Conservation (phyloP, 352 stramenopile species). For the Pythium brassicae region DNA sequence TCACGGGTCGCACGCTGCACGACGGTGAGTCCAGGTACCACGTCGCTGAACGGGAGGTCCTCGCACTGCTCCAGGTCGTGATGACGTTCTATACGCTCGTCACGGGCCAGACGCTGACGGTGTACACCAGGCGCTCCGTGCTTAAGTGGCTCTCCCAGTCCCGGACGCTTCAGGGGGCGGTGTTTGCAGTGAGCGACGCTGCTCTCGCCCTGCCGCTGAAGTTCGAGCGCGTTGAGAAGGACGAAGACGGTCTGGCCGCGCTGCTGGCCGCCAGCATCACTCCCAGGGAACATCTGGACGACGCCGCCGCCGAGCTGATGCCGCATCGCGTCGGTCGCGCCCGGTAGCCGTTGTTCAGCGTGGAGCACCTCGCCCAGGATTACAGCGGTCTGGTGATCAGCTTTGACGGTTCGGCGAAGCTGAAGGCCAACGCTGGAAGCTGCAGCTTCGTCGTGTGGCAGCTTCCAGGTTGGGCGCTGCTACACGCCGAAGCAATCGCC, state of each 20-base stretch:
- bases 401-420: background rate
- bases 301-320: slow-evolving; percentile 2
- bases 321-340: background rate
- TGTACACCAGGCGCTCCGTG: slow-evolving; percentile 8
- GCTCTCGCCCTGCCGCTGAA: slow-evolving; percentile 10
- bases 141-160: slow-evolving; percentile 15
- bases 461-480: background rate
- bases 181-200: slow-evolving; percentile 12
- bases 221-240: background rate
- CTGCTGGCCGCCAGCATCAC: slow-evolving; percentile 11
- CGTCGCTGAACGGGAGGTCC: slow-evolving; percentile 12
- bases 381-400: background rate
- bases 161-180: slow-evolving; percentile 11
- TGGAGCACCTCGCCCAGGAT: background rate
- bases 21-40: slow-evolving; percentile 16
- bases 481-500: background rate
- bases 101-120: background rate
- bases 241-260: slow-evolving; percentile 6
- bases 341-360: background rate
- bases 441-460: background rate
- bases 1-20: slow-evolving; percentile 4
- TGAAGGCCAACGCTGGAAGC: background rate
- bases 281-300: slow-evolving; percentile 7
- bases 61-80: slow-evolving; percentile 8
- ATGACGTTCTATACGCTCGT: slow-evolving; percentile 8